Conservation (phyloP, 1,139 yeast species). For the Kodamaea ohmeri region DNA sequence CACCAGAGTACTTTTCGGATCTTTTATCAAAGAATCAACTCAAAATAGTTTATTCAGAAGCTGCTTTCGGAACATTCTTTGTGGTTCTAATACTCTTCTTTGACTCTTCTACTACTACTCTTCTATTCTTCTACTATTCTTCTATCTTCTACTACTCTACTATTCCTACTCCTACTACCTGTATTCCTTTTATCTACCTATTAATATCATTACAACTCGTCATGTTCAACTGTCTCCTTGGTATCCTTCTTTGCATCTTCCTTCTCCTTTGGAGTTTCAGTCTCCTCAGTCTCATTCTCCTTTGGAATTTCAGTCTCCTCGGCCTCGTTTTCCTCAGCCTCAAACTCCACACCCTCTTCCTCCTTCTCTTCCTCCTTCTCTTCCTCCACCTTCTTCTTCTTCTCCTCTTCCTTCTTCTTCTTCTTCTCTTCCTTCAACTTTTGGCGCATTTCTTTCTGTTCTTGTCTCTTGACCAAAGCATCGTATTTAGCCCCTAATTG, state of each 20-base stretch:
- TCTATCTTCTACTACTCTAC: no score
- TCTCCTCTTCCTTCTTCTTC: constrained; percentile 21
- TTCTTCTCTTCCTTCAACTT: constrained; percentile 28
- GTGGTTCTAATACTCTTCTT: no score
- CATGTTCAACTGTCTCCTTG: constrained; percentile 11
- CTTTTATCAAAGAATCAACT: no score
- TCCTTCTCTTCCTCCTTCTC: constrained; percentile 7
- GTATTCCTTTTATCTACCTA: no score
- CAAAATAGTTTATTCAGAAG: no score
- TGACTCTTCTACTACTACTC: not conserved
- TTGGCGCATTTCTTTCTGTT: constrained; percentile 35
- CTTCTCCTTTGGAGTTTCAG: constrained; percentile 1
- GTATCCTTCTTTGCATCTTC: not conserved
- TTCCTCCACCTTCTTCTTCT: constrained; percentile 18
- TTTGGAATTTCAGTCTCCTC: no score
- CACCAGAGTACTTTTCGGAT: no score
- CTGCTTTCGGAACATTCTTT: no score
- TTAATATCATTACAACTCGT: constrained; percentile 14
- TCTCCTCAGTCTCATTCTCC: constrained; percentile 1
- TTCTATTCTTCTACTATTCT: not conserved
- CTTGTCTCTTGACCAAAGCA: constrained; percentile 34
- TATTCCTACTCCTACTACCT: no score
- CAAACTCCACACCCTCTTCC: constrained; percentile 7
- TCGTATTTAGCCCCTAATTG: constrained; percentile 35
- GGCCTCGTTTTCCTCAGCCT: constrained; percentile 6